Percentiles rank a stretch among this genome's conserved stretches.
These are phyloP conservation scores for Talaromyces sp. DNA, from an alignment of 2,329 filamentous ascomycete species.

Conservation along the genomic window DNA sequence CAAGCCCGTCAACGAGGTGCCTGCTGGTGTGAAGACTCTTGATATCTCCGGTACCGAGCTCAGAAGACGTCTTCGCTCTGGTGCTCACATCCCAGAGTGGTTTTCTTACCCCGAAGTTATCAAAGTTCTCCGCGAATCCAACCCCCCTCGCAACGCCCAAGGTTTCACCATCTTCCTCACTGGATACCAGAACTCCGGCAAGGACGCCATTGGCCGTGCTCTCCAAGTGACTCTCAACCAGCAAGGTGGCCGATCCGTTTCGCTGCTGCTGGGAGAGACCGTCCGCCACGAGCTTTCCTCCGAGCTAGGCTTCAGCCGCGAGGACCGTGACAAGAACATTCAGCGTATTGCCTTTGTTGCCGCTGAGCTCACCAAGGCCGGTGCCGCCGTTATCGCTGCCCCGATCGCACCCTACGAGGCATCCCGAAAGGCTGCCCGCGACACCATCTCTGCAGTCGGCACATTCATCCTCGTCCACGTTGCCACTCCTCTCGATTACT, in stretches of 20 bases:
- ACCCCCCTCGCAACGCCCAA: conserved; percentile 84
- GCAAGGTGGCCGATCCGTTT: conserved; percentile 91
- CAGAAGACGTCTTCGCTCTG: conserved; percentile 82
- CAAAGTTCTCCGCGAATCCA: conserved; percentile 90
- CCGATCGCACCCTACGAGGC: conserved; percentile 91
- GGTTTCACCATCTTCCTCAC: conserved; percentile 99
- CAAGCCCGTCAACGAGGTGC: conserved; percentile 84
- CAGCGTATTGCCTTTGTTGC: conserved; percentile 95
- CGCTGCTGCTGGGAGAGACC: conserved; percentile 90
- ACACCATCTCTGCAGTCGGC: conserved; percentile 77
- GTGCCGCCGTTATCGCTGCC: conserved; percentile 90
- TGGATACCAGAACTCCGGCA: conserved; percentile 93
- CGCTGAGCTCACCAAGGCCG: conserved; percentile 86
- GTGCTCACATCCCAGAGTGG: conserved; percentile 96
- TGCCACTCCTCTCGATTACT: conserved; percentile 84
- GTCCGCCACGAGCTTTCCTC: conserved; percentile 89
- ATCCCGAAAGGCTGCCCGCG: conserved; percentile 71
- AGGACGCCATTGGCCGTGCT: conserved; percentile 92
- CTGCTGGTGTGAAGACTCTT: conserved; percentile 75
- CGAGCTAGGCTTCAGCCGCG: conserved; percentile 89
- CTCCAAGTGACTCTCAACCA: conserved; percentile 97
- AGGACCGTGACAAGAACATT: conserved; percentile 93
- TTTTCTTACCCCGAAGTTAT: conserved; percentile 99
- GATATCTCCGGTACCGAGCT: conserved; percentile 90
- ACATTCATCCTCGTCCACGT: conserved; percentile 96